Conservation (phyloP, 1,139 yeast genomes). For the Hansenula sp. region DNA sequence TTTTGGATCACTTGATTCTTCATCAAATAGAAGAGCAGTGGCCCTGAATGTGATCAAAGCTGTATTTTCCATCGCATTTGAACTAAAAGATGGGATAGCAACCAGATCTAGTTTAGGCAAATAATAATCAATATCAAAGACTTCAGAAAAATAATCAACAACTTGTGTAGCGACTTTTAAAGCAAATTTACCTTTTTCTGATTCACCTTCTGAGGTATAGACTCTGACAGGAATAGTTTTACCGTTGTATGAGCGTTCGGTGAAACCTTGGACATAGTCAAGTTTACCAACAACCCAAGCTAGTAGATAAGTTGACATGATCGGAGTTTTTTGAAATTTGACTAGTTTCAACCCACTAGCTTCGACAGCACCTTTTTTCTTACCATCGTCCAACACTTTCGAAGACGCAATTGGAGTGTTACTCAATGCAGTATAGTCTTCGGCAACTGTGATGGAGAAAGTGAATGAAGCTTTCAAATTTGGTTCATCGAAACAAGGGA, state of each 20-base stretch:
- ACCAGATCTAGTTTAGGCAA: slow-evolving; percentile 81
- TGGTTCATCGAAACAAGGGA: slow-evolving; percentile 84
- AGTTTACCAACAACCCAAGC: slow-evolving; percentile 85
- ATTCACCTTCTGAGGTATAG: slow-evolving; percentile 74
- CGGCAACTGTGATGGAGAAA: slow-evolving; percentile 53
- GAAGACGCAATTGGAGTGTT: slow-evolving; percentile 62
- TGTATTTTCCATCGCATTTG: slow-evolving; percentile 94
- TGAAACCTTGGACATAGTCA: slow-evolving; percentile 58
- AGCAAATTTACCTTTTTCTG: slow-evolving; percentile 62
- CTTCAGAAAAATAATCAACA: slow-evolving; percentile 65
- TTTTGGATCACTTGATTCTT: slow-evolving; percentile 58
- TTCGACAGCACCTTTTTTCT: slow-evolving; percentile 33
- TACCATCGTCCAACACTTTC: slow-evolving; percentile 40
- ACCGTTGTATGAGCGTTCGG: slow-evolving; percentile 30
- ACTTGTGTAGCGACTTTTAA: slow-evolving; percentile 74
- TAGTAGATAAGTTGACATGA: slow-evolving; percentile 75
- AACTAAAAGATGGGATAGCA: slow-evolving; percentile 78
- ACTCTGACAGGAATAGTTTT: slow-evolving; percentile 79
- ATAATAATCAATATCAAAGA: slow-evolving; percentile 73
- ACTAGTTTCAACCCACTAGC: slow-evolving; percentile 34
- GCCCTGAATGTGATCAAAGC: slow-evolving; percentile 82
- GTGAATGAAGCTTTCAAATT: slow-evolving; percentile 69
- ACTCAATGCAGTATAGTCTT: slow-evolving; percentile 62
- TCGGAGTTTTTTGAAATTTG: slow-evolving; percentile 59
- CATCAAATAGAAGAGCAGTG: slow-evolving; percentile 69